Base-by-base conservation (phyloP, 2,329 filamentous ascomycete genomes). In the Aspergillus pseudonomiae region DNA sequence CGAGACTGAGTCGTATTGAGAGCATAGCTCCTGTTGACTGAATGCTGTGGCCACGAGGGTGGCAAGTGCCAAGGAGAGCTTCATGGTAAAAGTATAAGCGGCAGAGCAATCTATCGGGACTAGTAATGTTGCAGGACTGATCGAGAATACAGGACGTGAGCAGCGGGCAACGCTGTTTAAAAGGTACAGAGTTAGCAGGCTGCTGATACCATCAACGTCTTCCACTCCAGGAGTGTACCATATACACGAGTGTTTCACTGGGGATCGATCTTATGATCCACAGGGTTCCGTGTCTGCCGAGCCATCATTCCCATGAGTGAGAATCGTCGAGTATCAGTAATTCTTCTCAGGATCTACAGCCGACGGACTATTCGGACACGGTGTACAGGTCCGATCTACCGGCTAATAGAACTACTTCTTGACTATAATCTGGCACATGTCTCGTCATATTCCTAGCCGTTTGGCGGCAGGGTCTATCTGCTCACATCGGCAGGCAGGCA, bases 1-100 rank as follows among this genome's bases (percentile, higher is more conserved):
- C 6, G 70, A 53, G 2, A 74, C 54, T 21, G 69, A 70, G 28
- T 67, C 77, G 59, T 71, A 81, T 26, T 56, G 53, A 28, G 56
- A 24, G 24, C 56, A 58, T 7, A 58, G 36, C 56, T 58, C 39
- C 26, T 55, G 24, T 56, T 58, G 56, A 28, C 34, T 41, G 24
- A n/a, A 30, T 28, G 56, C 39, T 30, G 39, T 43, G 39, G 36
- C 56, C 41, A 21, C 39, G 12, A 58, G 56, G 12, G 56, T 34
- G 6, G 39, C 36, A 30, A 58, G 39, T 58, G 12, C 26, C 21
- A 46, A 30, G 19, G 39, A 21, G 21, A 58, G 26, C 56, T 46
- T 34, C 56, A 58, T 58, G 14, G 11, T 58, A 26, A 21, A 46
- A 58, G 30, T 46, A 26, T 46, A 26, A 4, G 11, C 6, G 21